Conservation (phyloP, 768 basidiomycete species). For the Lactarius indigo region DNA sequence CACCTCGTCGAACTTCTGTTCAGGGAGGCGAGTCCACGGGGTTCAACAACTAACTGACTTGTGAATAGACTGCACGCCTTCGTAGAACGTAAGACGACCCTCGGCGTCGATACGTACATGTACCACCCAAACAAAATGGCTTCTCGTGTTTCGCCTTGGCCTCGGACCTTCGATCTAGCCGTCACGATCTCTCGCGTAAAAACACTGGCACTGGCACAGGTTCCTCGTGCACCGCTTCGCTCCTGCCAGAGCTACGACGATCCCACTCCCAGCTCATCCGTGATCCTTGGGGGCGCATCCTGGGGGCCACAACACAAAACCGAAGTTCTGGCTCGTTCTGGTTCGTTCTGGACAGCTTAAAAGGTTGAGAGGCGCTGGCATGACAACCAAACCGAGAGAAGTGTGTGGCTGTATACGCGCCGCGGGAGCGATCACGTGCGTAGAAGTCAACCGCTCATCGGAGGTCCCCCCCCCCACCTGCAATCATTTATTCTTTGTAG, state of each 20-base stretch:
- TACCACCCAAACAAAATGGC: background rate
- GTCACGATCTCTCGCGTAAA: background rate
- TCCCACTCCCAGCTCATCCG: background rate
- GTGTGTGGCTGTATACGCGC: too few species aligned
- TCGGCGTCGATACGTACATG: background rate
- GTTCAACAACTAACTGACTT: too few species aligned
- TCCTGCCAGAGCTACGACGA: background rate
- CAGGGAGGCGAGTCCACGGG: too few species aligned
- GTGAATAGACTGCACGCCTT: too few species aligned
- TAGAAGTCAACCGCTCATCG: background rate
- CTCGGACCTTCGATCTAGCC: constrained; percentile 15
- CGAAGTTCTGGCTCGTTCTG: background rate
- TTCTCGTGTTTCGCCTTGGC: constrained; percentile 18
- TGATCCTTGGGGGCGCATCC: background rate
- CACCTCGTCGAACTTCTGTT: background rate
- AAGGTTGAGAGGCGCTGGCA: too few species aligned
- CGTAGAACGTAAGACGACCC: too few species aligned
- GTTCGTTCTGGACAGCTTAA: too few species aligned
- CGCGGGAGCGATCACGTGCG: too few species aligned
- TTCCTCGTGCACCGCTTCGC: background rate
- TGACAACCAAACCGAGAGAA: too few species aligned
- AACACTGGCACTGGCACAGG: too few species aligned
- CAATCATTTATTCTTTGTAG: background rate
- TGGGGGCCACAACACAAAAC: background rate
- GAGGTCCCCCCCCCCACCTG: too few species aligned